Percentiles rank a stretch among this genome's conserved stretches.
These are phyloP conservation scores for Kondoa malvinella DNA, from an alignment of 768 basidiomycete species.

Conservation along the genomic window DNA sequence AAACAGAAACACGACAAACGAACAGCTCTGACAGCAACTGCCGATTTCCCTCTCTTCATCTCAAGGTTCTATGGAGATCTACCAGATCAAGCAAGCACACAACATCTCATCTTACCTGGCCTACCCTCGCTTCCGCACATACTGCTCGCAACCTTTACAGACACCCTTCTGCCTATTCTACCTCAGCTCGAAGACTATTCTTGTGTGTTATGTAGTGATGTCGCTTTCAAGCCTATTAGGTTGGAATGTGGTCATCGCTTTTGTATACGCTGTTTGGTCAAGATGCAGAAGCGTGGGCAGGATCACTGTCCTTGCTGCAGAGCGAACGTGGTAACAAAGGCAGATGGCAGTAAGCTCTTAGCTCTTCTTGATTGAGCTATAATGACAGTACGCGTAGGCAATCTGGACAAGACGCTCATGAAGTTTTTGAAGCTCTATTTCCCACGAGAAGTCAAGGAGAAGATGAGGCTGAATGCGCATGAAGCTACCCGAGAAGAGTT, in stretches of 20 bases:
- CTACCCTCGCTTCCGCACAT: slow-evolving; percentile 41
- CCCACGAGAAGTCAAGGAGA: slow-evolving; percentile 58
- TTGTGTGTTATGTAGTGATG: slow-evolving; percentile 70
- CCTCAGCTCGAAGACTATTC: slow-evolving; percentile 68
- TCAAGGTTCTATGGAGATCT: slow-evolving; percentile 10
- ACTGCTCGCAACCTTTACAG: slow-evolving; percentile 65
- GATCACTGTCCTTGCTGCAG: slow-evolving; percentile 72
- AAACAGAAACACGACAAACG: slow-evolving; percentile 78
- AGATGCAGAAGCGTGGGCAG: slow-evolving; percentile 70
- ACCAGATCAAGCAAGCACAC: neutral
- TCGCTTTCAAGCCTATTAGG: slow-evolving; percentile 84
- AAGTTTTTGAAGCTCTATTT: slow-evolving; percentile 91
- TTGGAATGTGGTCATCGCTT: slow-evolving; percentile 51
- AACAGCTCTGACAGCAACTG: slow-evolving; percentile 51
- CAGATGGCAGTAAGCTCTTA: slow-evolving; percentile 48
- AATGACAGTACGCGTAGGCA: slow-evolving; percentile 37
- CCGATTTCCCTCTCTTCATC: slow-evolving; percentile 37
- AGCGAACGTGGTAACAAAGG: slow-evolving; percentile 51
- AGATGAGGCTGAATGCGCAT: slow-evolving; percentile 53
- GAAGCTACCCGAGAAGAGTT: slow-evolving; percentile 58
- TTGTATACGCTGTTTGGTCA: slow-evolving; percentile 45
- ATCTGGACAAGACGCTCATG: slow-evolving; percentile 59
- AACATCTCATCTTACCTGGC: slow-evolving; percentile 23
- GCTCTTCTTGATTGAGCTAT: no score
- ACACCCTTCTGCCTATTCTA: slow-evolving; percentile 61